Evolutionary conservation across 2,329 filamentous ascomycete genomes (phyloP).

Genomic region (Trichophyton equinum): DNA sequence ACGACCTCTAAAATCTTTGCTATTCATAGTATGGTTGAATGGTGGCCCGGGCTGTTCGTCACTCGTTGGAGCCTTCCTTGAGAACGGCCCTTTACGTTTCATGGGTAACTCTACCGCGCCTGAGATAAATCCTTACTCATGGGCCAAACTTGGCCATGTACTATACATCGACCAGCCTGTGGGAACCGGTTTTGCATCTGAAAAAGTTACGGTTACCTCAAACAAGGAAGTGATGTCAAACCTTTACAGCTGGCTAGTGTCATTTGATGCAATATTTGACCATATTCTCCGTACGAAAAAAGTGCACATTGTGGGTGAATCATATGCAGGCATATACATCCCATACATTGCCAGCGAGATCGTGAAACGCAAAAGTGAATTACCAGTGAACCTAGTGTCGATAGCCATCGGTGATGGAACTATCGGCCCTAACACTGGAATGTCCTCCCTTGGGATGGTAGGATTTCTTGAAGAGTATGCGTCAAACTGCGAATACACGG

Average conservation of each 20-base stretch:
- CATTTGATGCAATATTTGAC: constrained; percentile 22
- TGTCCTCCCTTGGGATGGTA: constrained; percentile 21
- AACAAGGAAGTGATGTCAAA: constrained; percentile 21
- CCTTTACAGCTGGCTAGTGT: constrained; percentile 23
- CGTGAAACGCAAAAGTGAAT: constrained; percentile 17
- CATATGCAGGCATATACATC: constrained; percentile 28
- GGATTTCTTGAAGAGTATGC: constrained; percentile 21
- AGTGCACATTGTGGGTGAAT: constrained; percentile 28
- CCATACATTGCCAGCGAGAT: constrained; percentile 26
- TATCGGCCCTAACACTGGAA: constrained; percentile 26
- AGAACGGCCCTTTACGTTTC: constrained; percentile 26
- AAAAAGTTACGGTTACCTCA: constrained; percentile 18
- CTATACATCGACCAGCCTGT: constrained; percentile 29
- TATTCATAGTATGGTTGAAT: constrained; percentile 14
- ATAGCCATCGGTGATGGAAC: constrained; percentile 27
- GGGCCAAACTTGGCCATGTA: constrained; percentile 20
- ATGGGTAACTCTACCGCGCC: constrained; percentile 15
- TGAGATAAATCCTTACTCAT: constrained; percentile 12
- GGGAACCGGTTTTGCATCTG: constrained; percentile 25
- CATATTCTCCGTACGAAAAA: constrained; percentile 20
- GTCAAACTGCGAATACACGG: constrained; percentile 17
- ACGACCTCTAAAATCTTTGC: background rate
- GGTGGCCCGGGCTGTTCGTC: constrained; percentile 14
- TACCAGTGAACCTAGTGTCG: constrained; percentile 23
- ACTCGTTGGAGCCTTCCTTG: constrained; percentile 17